A percentile compares a stretch with the other conserved stretches of the same genome.
Conservation (phyloP, 805 yeast species). For the Starmera caribaea region DNA sequence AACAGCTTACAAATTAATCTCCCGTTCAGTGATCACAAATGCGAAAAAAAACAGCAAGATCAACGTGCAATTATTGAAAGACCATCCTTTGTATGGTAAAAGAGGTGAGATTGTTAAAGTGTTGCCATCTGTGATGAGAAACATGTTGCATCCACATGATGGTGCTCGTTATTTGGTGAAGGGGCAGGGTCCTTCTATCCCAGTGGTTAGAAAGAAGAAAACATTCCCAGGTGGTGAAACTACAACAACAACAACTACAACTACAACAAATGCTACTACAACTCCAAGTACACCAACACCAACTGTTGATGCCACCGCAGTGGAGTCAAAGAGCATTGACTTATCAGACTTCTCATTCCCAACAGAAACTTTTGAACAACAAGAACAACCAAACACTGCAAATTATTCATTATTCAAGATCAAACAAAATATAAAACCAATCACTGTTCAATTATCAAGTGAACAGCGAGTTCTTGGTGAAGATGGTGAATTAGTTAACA, state of each 20-base stretch:
- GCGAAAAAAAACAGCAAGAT: slow-evolving; percentile 45
- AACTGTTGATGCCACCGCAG: too few relatives aligned
- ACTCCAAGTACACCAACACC: too few relatives aligned
- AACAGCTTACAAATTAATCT: too few relatives aligned
- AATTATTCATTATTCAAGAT: slow-evolving; percentile 15
- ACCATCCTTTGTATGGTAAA: slow-evolving; percentile 53
- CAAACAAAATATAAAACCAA: slow-evolving; percentile 9
- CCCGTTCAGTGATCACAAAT: too few relatives aligned
- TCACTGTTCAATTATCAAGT: not conserved
- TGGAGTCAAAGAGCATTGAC: too few relatives aligned
- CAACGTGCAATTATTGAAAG: slow-evolving; percentile 65
- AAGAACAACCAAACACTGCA: too few relatives aligned
- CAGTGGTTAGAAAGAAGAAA: slow-evolving; percentile 7
- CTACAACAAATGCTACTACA: too few relatives aligned
- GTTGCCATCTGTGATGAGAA: slow-evolving; percentile 75
- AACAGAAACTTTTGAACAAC: too few relatives aligned
- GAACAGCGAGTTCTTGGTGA: not conserved
- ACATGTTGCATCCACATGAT: slow-evolving; percentile 56
- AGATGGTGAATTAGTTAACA: slow-evolving; percentile 6
- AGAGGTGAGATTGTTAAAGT: slow-evolving; percentile 70
- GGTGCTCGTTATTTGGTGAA: slow-evolving; percentile 62
- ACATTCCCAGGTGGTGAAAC: not conserved
- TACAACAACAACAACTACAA: not conserved
- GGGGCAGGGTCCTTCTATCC: slow-evolving; percentile 16
- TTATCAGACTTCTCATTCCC: too few relatives aligned